Base-by-base conservation (phyloP, 768 basidiomycete genomes). In the Leccinum boreale region DNA sequence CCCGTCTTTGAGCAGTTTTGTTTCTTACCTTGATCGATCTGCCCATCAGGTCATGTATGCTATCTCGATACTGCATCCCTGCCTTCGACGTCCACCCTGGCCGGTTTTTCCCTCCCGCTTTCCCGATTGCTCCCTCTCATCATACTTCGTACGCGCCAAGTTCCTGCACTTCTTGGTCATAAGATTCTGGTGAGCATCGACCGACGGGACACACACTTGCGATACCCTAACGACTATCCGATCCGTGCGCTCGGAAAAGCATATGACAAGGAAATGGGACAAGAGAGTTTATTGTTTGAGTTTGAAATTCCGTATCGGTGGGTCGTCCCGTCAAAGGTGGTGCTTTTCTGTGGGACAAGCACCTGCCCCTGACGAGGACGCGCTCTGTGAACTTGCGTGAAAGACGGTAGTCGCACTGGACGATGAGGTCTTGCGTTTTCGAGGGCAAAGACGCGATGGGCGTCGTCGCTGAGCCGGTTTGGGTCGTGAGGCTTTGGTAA, bases 171-270 rank as follows among this genome's bases (percentile, higher is more conserved):
- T 17, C 73, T 97, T 17, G 85, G 87, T 42, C 95, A 99, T 71
- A 98, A 99, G 72, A 95, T 98, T 63, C 84, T 99, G 26, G 93
- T 98, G 48, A 87, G 92, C 3, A 93, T 98, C 65, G 97, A 99
- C 68, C 79, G 86, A 44, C 98, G 97, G 97, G 87, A 91, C 24
- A 5, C 88, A 5, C 88, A 85, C 11, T 93, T 91, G 2, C 82
- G 93, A 19, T 97, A 97, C 68, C 97, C 97, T 31, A 5, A 31
- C 4, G 31, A 12, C 1, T 31, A 99, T 69, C 92, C 98, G 61
- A 94, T 98, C 21, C 85, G 95, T 44, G 85, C 93, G 0, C 80
- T 99, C 1, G 96, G 97, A 3, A 85, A 84, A 65, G 92, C 86
- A 0, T 95, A 94, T 66, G 91, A 89, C 70, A 97, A 98, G 71